Evolutionary conservation across 2,329 filamentous ascomycete genomes (phyloP), one percentile per base, ranked within the genome.

Genomic region (Fusarium brevicatenulatum): DNA sequence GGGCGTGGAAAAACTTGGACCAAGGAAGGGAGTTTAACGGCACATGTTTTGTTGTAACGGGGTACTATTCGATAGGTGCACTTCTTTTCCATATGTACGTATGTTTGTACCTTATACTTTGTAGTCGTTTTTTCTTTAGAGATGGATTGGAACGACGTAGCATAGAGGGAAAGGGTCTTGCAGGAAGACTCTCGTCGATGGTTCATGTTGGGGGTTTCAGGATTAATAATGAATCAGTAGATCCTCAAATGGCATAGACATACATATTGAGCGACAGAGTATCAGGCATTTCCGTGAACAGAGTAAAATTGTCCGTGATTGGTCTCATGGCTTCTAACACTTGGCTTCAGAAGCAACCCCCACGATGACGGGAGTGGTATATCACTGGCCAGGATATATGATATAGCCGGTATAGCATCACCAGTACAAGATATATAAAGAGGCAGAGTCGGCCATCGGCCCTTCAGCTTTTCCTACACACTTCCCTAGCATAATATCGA

Each of bases 31-130:
- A 61, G 69, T 69, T 76, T 60, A 62, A 63, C 47, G 75, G 72
- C 47, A 74, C 66, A 68, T 66, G 47, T 63, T 74, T 77, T 61
- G 61, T 78, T 75, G 72, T 70, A 77, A 76, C 70, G 73, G 25
- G 69, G 70, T 76, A 70, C 72, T 58, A 57, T 58, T 60, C 63
- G 53, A 62, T 44, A 43, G 63, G 59, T 73, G 64, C 60, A 68
- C 64, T 72, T 76, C 57, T 74, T 70, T 70, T 68, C 60, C 59
- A 70, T 62, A 64, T 75, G 62, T 70, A 68, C 70, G 73, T 69
- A 66, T 74, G 72, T 71, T 54, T 54, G 36, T 54, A 54, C 50
- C 25, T 54, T 54, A 77, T 64, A 76, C 63, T 54, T 59, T 75
- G 47, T 52, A 72, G 72, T 58, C 59, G 40, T 63, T 63, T 67